Percentiles rank a stretch among this genome's conserved stretches.
These are phyloP conservation scores for Taphrina pruni DNA, from an alignment of 1,139 yeast genomes.

Conservation along the genomic window DNA sequence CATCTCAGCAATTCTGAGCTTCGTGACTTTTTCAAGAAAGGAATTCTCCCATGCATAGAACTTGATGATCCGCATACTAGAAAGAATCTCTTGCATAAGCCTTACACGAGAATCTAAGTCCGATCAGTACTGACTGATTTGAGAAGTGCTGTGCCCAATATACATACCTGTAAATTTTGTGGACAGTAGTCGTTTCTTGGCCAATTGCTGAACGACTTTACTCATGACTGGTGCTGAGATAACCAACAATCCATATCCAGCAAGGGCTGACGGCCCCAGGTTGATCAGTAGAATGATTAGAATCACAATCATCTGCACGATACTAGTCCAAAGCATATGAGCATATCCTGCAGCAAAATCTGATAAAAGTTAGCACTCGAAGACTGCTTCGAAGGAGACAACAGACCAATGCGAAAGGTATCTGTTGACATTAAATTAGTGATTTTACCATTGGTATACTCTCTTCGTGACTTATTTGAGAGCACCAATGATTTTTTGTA, in stretches of 20 bases:
- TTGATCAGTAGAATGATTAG: conserved; percentile 70
- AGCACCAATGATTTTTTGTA: conserved; percentile 69
- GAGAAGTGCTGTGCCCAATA: not conserved
- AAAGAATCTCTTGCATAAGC: conserved; percentile 67
- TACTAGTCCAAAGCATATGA: conserved; percentile 67
- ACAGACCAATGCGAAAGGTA: conserved; percentile 66
- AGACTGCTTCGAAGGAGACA: not conserved
- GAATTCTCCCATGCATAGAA: conserved; percentile 78
- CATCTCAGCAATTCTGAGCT: conserved; percentile 59
- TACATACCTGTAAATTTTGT: conserved; percentile 50
- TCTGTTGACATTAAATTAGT: conserved; percentile 81
- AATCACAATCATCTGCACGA: conserved; percentile 67
- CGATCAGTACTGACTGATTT: not conserved
- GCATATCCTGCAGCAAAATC: conserved; percentile 73
- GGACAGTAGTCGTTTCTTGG: conserved; percentile 57
- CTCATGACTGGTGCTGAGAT: conserved; percentile 50
- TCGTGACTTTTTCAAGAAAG: conserved; percentile 58
- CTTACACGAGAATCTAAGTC: conserved; percentile 67
- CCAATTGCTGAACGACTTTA: conserved; percentile 54
- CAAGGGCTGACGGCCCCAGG: conserved; percentile 74
- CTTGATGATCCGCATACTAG: conserved; percentile 70
- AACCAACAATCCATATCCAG: conserved; percentile 62
- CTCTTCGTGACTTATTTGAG: conserved; percentile 64
- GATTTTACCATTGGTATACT: conserved; percentile 68
- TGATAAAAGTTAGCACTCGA: not conserved